Evolutionary conservation across 192 early-diverging fungal genomes (phyloP), one percentile per base, ranked within the genome.

Genomic region (Dispira simplex): DNA sequence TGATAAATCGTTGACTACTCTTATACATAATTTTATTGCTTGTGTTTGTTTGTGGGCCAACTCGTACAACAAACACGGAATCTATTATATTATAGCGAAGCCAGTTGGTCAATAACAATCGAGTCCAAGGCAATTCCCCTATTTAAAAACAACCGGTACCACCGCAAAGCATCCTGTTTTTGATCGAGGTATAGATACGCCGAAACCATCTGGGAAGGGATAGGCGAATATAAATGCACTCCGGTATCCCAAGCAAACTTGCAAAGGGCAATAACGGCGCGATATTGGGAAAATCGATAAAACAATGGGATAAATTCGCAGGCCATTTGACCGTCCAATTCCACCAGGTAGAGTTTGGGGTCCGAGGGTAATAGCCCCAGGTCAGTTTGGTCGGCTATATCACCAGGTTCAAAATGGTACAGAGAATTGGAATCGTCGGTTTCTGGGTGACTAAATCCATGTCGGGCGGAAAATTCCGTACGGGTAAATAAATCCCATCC

Each of bases 401-500:
- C 56, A 16, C 18, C 1, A 18, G 28, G 26, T 25, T n/a, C 21
- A 8, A 0, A 0, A 18, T 39, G 2, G 27, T 0, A 0, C 21
- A 28, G 56, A 26, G 26, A 39, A 39, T 39, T 1, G 6, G 32
- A 6, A 6, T 39, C 32, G 6, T 39, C 32, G 6, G 32, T 39
- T 3, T 53, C 51, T 11, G 51, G 51, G 51, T 20, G 20, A 26
- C 21, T 53, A 53, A 58, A 25, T 14, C 27, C 21, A 39, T 39
- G 26, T 8, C 23, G 56, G 27, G 56, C 26, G 16, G 56, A 3
- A 26, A 25, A 8, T 39, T 39, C 26, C 10, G 26, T 25, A 13
- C 25, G n/a, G 8, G 27, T 25, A 27, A 60, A 60, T 14, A 60
- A 44, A 0, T 60, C 58, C 58, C 58, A 60, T 3, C 27, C 58